Percentiles rank a stretch among this genome's conserved stretches.
phyloP scores from a whole-genome alignment of 2,329 filamentous ascomycete genomes.

The Paraphaeosphaeria minitans region DNA sequence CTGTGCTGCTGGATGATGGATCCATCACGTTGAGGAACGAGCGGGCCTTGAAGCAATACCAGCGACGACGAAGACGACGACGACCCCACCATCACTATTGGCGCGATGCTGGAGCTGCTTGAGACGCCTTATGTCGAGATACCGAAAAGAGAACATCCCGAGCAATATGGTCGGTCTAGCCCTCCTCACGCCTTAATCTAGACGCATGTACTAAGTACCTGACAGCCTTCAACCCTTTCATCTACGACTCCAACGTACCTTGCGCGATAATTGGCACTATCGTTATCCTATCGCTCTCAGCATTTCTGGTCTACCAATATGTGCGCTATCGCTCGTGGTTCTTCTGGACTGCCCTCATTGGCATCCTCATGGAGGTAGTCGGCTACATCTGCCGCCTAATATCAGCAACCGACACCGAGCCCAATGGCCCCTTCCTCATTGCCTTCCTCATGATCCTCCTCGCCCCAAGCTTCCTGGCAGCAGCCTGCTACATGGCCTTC shows the following conservation, averaged over 20 bases:
- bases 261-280: constrained; percentile 51
- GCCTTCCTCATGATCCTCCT: constrained; percentile 55
- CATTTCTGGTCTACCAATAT: constrained; percentile 40
- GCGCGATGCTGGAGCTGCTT: constrained; percentile 15
- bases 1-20: constrained; percentile 13
- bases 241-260: constrained; percentile 54
- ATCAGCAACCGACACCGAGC: constrained; percentile 43
- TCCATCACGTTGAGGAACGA: background rate
- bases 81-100: constrained; percentile 20
- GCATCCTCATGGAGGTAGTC: constrained; percentile 52
- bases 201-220: constrained; percentile 4
- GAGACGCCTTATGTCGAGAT: constrained; percentile 22
- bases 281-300: constrained; percentile 47
- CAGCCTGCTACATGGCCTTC: constrained; percentile 57
- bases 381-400: constrained; percentile 59
- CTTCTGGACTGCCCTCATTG: constrained; percentile 43
- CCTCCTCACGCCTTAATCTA: background rate
- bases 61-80: constrained; percentile 2
- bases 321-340: constrained; percentile 44
- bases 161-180: constrained; percentile 26
- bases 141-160: constrained; percentile 27
- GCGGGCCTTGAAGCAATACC: background rate
- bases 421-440: constrained; percentile 46
- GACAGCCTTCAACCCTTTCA: constrained; percentile 49
- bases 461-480: constrained; percentile 56